Conservation (phyloP, 164 flowering plant genomes). For the Euptelea pleiosperma region DNA sequence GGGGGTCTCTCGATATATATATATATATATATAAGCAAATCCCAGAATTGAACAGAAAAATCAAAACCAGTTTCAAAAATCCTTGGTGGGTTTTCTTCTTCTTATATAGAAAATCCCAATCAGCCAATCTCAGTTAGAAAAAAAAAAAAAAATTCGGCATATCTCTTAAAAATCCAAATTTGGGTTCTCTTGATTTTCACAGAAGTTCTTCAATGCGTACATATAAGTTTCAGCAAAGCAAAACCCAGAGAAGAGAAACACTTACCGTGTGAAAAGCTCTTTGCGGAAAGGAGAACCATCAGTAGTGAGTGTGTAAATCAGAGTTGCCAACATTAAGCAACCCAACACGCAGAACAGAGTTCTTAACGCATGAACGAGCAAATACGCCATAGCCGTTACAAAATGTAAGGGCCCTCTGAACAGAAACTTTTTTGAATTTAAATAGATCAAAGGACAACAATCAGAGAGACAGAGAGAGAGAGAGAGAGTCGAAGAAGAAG, state of each 20-base stretch:
- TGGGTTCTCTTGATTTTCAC: no score
- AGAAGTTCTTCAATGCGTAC: background rate
- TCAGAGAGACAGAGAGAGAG: no score
- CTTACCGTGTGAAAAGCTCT: conserved; percentile 67
- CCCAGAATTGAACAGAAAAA: background rate
- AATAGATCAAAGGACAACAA: no score
- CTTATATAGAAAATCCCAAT: no score
- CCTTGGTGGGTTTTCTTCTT: background rate
- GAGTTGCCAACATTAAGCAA: conserved; percentile 41
- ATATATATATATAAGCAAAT: no score
- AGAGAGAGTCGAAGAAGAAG: background rate
- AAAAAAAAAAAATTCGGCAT: no score
- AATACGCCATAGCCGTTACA: conserved; percentile 21
- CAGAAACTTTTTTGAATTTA: no score
- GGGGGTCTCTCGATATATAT: no score
- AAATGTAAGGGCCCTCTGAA: no score
- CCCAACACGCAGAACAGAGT: conserved; percentile 37
- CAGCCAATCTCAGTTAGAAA: no score
- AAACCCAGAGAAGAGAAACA: conserved; percentile 8
- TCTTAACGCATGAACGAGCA: conserved; percentile 22
- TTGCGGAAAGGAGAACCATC: conserved; percentile 70
- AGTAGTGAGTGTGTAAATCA: conserved; percentile 46
- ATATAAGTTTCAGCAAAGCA: background rate
- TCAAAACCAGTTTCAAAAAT: background rate
- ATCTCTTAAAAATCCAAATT: no score